Base-by-base conservation (phyloP, 495 filamentous ascomycete genomes). In the Podospora conica region DNA sequence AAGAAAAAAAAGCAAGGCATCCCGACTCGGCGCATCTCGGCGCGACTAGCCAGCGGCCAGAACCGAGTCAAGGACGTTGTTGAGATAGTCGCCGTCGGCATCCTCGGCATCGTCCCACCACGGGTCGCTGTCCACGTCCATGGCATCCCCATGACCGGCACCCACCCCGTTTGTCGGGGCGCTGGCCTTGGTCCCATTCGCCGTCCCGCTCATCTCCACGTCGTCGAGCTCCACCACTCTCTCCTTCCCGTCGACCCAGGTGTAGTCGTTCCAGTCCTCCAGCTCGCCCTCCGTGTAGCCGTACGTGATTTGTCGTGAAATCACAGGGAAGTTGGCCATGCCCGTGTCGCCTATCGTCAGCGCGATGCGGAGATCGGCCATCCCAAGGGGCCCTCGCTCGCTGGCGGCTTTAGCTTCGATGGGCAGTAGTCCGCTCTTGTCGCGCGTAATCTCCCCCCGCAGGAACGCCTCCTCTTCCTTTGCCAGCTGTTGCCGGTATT, bases 311-410 rank as follows among this genome's bases (percentile, higher is more conserved):
- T 87, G 84, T 65, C 89, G 85, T 40, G 86, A 81, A 15, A 95
- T 80, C 25, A 91, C 79, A 0, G 90, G 91, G 81, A 95, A 91
- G 69, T 92, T 87, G 12, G 87, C 87, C 23, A 96, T 79, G 25
- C 88, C 84, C 60, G 85, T 87, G 67, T 92, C 87, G 0, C 89
- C 88, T 53, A 96, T 78, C 68, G 89, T 84, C 11, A 97, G 72
- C 2, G 90, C 86, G 21, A 96, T 76, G 60, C 90, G 82, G 53
- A 98, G 74, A 76, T 98, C 95, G 53, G 87, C 85, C 77, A 94
- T 90, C 9, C 88, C 85, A 3, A 98, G 77, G 0, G 90, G 84
- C 9, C 83, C 80, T 24, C 92, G 80, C 68, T 85, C 81, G 65
- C 82, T 83, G 20, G 87, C 87, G 61, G 90, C 86, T 71, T 87